Evolutionary conservation across 1,284 basidiomycete species (phyloP).

Genomic region (Puccinia sorghi): DNA sequence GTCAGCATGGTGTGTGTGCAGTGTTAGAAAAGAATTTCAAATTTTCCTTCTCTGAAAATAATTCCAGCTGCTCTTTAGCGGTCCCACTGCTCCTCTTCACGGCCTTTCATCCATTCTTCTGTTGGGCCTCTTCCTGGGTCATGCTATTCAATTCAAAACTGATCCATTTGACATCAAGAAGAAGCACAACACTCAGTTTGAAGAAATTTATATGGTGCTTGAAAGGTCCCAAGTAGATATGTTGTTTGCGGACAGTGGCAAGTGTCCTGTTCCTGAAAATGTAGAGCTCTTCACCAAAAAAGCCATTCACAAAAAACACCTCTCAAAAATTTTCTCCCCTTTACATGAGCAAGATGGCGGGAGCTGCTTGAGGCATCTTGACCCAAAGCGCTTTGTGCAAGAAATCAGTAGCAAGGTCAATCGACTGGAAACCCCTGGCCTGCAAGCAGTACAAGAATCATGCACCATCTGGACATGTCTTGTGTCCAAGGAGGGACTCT

Average conservation of each 20-base stretch:
- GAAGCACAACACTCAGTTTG: background rate
- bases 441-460: background rate
- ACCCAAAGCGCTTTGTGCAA: background rate
- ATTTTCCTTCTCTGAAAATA: background rate
- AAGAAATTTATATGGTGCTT: constrained; percentile 18
- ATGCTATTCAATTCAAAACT: background rate
- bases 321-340: background rate
- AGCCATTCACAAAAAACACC: constrained; percentile 12
- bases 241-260: constrained; percentile 2
- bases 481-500: constrained; percentile 14
- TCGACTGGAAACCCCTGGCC: background rate
- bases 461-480: constrained; percentile 27
- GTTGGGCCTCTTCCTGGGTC: constrained; percentile 20
- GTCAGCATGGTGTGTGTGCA: constrained; percentile 13
- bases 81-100: constrained; percentile 22
- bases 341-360: background rate
- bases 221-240: background rate
- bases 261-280: background rate
- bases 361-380: constrained; percentile 17
- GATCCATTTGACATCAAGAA: background rate
- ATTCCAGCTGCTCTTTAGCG: constrained; percentile 17
- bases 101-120: constrained; percentile 33
- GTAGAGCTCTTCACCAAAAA: constrained; percentile 15
- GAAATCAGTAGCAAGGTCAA: constrained; percentile 19
- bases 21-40: too few species aligned